Evolutionary conservation across 2,329 filamentous ascomycete genomes (phyloP).

Genomic region (Microcyclosporella mali): DNA sequence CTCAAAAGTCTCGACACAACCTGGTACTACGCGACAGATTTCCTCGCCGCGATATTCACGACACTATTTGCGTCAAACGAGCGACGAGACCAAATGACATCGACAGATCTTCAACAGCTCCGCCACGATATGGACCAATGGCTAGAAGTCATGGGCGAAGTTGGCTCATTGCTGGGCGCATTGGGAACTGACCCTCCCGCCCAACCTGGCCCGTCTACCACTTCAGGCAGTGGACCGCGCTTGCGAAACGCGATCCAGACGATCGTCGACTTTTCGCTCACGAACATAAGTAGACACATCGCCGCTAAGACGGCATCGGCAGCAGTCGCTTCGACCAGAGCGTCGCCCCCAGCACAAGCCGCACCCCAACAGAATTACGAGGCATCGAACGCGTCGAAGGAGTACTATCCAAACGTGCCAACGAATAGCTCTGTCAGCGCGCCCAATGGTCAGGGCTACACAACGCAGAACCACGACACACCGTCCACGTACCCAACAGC

Average conservation of each 20-base stretch:
- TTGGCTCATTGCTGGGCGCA: conserved; percentile 60
- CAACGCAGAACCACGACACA: conserved; percentile 13
- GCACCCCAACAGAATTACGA: conserved; percentile 8
- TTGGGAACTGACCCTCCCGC: background rate
- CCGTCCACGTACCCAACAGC: conserved; percentile 10
- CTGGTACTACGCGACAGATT: conserved; percentile 68
- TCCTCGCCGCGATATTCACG: conserved; percentile 67
- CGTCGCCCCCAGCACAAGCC: conserved; percentile 7
- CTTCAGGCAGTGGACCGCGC: conserved; percentile 37
- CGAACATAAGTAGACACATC: conserved; percentile 42
- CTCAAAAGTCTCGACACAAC: conserved; percentile 68
- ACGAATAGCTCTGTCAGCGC: conserved; percentile 6
- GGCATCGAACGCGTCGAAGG: conserved; percentile 8
- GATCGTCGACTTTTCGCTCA: conserved; percentile 45
- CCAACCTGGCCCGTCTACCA: background rate
- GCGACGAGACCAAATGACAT: conserved; percentile 54
- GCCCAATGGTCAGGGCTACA: conserved; percentile 14
- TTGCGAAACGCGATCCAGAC: conserved; percentile 44
- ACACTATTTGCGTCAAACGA: conserved; percentile 65
- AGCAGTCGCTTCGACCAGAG: conserved; percentile 36
- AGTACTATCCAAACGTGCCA: conserved; percentile 11
- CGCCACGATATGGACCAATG: conserved; percentile 63
- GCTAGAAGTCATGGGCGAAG: conserved; percentile 62
- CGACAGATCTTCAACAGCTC: conserved; percentile 54
- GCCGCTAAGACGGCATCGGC: conserved; percentile 38